These are phyloP conservation scores for Penicillium fimorum DNA, from an alignment of 495 filamentous ascomycete species.

Conservation along the genomic window DNA sequence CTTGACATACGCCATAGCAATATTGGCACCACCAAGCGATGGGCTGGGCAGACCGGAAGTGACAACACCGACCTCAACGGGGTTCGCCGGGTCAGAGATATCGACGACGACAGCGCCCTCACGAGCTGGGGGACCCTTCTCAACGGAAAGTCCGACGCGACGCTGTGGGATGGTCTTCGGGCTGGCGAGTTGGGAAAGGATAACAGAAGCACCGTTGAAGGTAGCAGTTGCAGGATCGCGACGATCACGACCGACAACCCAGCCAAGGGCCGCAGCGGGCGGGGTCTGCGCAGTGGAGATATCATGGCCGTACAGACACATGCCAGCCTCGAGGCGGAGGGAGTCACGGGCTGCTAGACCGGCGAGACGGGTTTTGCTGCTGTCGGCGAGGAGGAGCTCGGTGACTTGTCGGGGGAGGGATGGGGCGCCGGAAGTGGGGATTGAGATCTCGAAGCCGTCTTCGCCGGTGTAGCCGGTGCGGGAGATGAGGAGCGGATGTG, in stretches of 20 bases:
- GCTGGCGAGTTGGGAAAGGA: constrained; percentile 66
- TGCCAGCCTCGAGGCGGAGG: constrained; percentile 89
- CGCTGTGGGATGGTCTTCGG: constrained; percentile 70
- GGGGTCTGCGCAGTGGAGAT: constrained; percentile 87
- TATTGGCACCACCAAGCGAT: constrained; percentile 76
- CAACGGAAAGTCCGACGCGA: constrained; percentile 76
- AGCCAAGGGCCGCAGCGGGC: constrained; percentile 76
- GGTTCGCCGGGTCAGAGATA: constrained; percentile 53
- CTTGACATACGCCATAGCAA: constrained; percentile 94
- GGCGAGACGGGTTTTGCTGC: constrained; percentile 68
- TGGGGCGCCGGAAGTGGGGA: constrained; percentile 52
- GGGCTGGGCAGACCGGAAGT: constrained; percentile 91
- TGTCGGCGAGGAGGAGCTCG: constrained; percentile 61
- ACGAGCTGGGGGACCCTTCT: constrained; percentile 80
- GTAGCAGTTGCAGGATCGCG: constrained; percentile 52
- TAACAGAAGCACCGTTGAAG: constrained; percentile 73
- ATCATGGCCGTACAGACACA: constrained; percentile 99
- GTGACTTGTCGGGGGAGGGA: constrained; percentile 46
- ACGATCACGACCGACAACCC: constrained; percentile 79
- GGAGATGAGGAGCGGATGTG: constrained; percentile 68
- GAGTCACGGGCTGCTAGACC: constrained; percentile 90
- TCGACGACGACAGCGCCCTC: constrained; percentile 82
- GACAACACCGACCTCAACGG: constrained; percentile 56
- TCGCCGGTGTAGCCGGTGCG: constrained; percentile 95
- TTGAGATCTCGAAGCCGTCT: constrained; percentile 95